A percentile compares a stretch with the other conserved stretches of the same genome.
phyloP scores from a whole-genome alignment of 176 grass and related monocot genomes.

The Musa troglodytarum region DNA sequence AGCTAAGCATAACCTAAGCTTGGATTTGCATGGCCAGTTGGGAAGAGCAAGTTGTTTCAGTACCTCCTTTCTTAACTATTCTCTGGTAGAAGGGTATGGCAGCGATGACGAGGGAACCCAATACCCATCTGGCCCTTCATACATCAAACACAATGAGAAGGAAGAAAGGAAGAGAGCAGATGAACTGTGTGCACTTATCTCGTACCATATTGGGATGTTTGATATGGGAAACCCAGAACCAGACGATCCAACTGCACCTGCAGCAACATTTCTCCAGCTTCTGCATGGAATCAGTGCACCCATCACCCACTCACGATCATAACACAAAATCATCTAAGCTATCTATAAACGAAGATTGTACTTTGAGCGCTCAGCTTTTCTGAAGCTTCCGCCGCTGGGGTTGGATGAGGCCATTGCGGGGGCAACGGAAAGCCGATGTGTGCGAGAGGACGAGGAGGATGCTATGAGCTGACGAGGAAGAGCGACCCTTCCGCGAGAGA shows the following conservation, averaged over 20 bases:
- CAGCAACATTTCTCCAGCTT: background rate
- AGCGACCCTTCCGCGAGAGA: background rate
- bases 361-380: background rate
- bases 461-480: background rate
- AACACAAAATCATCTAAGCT: too few species aligned
- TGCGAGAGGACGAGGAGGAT: background rate
- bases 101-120: constrained; percentile 5
- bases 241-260: background rate
- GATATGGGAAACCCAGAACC: background rate
- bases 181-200: background rate
- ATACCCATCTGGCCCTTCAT: constrained; percentile 18
- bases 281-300: too few species aligned
- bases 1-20: too few species aligned
- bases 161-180: background rate
- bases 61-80: constrained; percentile 24
- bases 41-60: background rate
- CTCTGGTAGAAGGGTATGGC: constrained; percentile 28
- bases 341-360: background rate
- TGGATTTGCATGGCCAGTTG: too few species aligned
- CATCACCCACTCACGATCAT: too few species aligned
- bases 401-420: background rate
- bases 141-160: background rate
- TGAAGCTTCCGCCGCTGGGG: background rate
- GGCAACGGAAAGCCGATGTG: background rate
- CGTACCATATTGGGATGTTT: background rate